A percentile compares a stretch with the other conserved stretches of the same genome.
These are phyloP conservation scores for Emmonsia crescens DNA, from an alignment of 2,329 filamentous ascomycete genomes.

Conservation along the genomic window DNA sequence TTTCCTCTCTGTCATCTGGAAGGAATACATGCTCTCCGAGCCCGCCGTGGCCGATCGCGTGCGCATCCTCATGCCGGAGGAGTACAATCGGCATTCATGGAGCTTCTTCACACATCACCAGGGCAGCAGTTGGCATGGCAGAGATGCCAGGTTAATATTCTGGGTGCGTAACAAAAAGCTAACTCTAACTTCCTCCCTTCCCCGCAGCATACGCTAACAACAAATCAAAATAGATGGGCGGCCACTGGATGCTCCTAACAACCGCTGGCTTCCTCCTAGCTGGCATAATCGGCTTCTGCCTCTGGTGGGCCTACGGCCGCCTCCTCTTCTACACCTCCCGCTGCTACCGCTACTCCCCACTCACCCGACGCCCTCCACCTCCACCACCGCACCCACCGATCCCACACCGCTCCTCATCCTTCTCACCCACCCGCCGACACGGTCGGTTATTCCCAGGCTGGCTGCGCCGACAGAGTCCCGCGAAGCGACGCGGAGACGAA, in stretches of 20 bases:
- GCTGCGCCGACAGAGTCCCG: conserved; percentile 28
- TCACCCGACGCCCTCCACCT: conserved; percentile 6
- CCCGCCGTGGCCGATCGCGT: conserved; percentile 42
- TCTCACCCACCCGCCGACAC: conserved; percentile 27
- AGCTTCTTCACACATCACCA: conserved; percentile 60
- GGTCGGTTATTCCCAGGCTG: conserved; percentile 26
- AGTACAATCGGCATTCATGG: conserved; percentile 58
- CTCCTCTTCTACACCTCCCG: conserved; percentile 31
- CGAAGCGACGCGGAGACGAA: conserved; percentile 29
- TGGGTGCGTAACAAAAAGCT: conserved; percentile 39
- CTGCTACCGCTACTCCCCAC: conserved; percentile 29
- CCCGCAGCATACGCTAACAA: neutral
- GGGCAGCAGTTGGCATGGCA: conserved; percentile 56
- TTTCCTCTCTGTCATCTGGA: conserved; percentile 65
- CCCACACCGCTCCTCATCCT: conserved; percentile 14
- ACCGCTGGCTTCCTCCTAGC: conserved; percentile 41
- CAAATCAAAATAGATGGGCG: conserved; percentile 35
- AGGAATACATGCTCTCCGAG: conserved; percentile 52
- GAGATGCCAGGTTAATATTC: conserved; percentile 54
- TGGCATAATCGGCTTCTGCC: conserved; percentile 35
- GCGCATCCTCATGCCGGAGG: conserved; percentile 57
- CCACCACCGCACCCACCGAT: conserved; percentile 4
- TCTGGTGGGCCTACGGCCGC: conserved; percentile 43
- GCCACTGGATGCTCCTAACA: conserved; percentile 47
- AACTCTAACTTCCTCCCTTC: neutral